A percentile compares a stretch with the other conserved stretches of the same genome.
These are phyloP conservation scores for Metschnikowia lochheadii DNA, from an alignment of 805 yeast species.

Conservation along the genomic window DNA sequence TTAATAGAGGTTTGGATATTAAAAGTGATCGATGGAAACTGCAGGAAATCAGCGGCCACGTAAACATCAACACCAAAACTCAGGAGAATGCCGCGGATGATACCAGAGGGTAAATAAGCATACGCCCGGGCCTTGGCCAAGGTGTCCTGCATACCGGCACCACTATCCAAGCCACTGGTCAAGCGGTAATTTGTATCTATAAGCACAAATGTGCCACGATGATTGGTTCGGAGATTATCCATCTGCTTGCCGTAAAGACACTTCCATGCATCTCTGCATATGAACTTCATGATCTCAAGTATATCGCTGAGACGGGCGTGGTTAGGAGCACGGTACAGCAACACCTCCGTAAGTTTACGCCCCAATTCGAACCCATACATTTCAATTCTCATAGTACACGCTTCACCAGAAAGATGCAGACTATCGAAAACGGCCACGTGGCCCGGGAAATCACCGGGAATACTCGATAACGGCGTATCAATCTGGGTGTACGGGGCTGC, in stretches of 20 bases:
- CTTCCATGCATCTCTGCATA: constrained; percentile 91
- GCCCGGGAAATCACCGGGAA: constrained; percentile 38
- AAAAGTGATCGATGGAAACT: constrained; percentile 67
- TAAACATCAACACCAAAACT: constrained; percentile 65
- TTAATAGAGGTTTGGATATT: constrained; percentile 57
- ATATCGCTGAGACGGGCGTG: constrained; percentile 52
- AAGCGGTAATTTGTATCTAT: constrained; percentile 63
- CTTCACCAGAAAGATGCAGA: constrained; percentile 38
- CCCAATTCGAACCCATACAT: constrained; percentile 71
- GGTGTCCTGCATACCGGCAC: constrained; percentile 42
- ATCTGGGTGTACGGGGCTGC: constrained; percentile 22
- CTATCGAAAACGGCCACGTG: constrained; percentile 39
- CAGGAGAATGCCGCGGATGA: constrained; percentile 66
- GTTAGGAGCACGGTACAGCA: constrained; percentile 40
- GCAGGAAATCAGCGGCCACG: constrained; percentile 59
- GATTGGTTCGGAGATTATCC: constrained; percentile 90
- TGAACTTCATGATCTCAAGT: constrained; percentile 82
- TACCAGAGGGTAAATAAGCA: constrained; percentile 71
- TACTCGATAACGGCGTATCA: constrained; percentile 25
- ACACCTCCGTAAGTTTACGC: constrained; percentile 46
- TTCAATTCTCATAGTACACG: constrained; percentile 58
- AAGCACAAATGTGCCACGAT: constrained; percentile 76
- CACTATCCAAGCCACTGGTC: constrained; percentile 48
- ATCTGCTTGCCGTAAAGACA: constrained; percentile 77
- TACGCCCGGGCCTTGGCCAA: constrained; percentile 43